These are phyloP conservation scores for Aspergillus ustus DNA, from an alignment of 2,329 filamentous ascomycete species.

Conservation along the genomic window DNA sequence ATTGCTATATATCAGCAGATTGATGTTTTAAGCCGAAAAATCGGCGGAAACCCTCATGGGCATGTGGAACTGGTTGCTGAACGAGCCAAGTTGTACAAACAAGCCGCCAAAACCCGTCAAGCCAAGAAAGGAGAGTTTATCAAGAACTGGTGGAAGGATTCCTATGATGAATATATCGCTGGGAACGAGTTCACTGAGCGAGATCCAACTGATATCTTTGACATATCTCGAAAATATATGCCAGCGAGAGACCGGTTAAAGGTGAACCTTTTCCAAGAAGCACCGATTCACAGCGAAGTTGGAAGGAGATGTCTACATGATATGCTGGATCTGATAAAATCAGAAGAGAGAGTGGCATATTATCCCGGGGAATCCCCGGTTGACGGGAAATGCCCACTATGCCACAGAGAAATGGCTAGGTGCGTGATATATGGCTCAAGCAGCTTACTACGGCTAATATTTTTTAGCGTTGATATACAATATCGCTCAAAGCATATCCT, in stretches of 20 bases:
- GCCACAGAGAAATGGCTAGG: no score
- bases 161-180: slow-evolving; percentile 27
- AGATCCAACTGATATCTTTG: slow-evolving; percentile 24
- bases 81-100: slow-evolving; percentile 23
- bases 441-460: no score
- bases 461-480: no score
- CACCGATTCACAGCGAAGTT: slow-evolving; percentile 3
- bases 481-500: no score
- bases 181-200: slow-evolving; percentile 25
- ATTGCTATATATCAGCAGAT: background rate
- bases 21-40: background rate
- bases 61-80: slow-evolving; percentile 10
- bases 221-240: slow-evolving; percentile 21
- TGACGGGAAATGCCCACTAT: no score
- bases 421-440: no score
- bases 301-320: no score
- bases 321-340: no score
- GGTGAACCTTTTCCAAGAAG: slow-evolving; percentile 10
- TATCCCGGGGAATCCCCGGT: no score
- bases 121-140: slow-evolving; percentile 21
- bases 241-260: slow-evolving; percentile 14
- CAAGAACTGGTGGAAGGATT: slow-evolving; percentile 24
- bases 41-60: background rate
- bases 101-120: slow-evolving; percentile 23
- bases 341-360: no score